Evolutionary conservation across 2,329 filamentous ascomycete species (phyloP), one percentile per base, ranked within the genome.

Genomic region (Stemphylium vesicarium): DNA sequence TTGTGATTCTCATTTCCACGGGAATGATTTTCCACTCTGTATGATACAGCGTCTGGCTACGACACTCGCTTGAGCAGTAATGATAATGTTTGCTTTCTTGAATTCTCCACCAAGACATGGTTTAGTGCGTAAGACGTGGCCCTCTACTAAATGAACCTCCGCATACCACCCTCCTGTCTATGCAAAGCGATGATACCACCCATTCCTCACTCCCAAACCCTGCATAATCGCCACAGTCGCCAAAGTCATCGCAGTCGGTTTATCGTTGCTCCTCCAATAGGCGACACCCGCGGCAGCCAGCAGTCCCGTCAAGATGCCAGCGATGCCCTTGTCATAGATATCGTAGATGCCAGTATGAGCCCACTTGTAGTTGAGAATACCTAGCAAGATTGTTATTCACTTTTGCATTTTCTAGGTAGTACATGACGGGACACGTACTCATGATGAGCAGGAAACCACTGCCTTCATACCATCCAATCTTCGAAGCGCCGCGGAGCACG

Each of bases 381-480:
- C 72, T 71, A 38, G 9, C 0, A 1, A 3, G 4, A n/a, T 29
- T 12, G 31, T 16, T 13, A 20, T 36, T 3, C 18, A 24, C 3
- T 6, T 8, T 24, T 11, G 9, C 26, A 4, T 29, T 29, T 11
- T 29, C 2, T 29, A 7, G 2, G 26, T 4, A 29, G 2, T 29
- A 11, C 26, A 29, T 11, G 26, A 10, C 26, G 2, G 16, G 36
- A 52, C 15, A 47, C 65, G 35, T 65, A 75, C 72, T 62, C 48
- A 72, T 60, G 15, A 75, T 71, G 2, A 66, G 47, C 40, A 75
- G 73, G 62, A 74, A 75, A 0, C 70, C 68, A 42, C 68, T 70
- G 8, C 73, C 73, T 45, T 75, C 71, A 41, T 73, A 75, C 73
- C 72, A 75, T 9, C 72, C 71, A 3, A 68, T 65, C 41, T 67